These are phyloP conservation scores for Phytophthora citrophthora DNA, from an alignment of 352 stramenopile species.

Conservation along the genomic window DNA sequence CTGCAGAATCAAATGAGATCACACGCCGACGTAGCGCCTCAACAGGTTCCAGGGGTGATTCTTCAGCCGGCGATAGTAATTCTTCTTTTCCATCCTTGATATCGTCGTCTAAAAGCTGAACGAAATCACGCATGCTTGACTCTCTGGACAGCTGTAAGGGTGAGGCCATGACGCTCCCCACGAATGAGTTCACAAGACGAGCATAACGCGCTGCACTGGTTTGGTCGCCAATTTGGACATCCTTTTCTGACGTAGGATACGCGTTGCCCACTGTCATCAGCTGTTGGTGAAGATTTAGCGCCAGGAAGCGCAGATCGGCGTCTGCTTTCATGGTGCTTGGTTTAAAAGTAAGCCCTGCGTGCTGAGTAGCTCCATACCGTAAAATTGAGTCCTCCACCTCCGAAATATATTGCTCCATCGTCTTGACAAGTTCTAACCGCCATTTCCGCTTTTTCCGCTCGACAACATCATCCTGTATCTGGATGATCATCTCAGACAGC, in stretches of 20 bases:
- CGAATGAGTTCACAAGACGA: conserved; percentile 63
- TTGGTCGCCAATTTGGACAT: conserved; percentile 53
- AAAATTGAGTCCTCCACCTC: conserved; percentile 81
- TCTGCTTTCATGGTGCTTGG: conserved; percentile 90
- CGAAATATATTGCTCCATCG: conserved; percentile 85
- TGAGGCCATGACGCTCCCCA: conserved; percentile 51
- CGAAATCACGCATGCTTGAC: conserved; percentile 36
- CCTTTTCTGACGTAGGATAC: conserved; percentile 62
- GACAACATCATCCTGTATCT: conserved; percentile 84
- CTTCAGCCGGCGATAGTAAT: conserved; percentile 5
- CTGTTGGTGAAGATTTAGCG: conserved; percentile 87
- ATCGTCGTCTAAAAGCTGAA: conserved; percentile 45
- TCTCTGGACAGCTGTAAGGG: conserved; percentile 41
- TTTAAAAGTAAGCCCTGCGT: conserved; percentile 83
- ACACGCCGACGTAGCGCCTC: conserved; percentile 69
- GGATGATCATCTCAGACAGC: conserved; percentile 88
- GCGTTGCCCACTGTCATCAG: conserved; percentile 79
- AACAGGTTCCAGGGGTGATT: conserved; percentile 52
- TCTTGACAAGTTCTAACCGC: conserved; percentile 72
- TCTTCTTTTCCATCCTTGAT: conserved; percentile 32
- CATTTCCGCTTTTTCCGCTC: conserved; percentile 85
- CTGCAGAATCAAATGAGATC: conserved; percentile 81
- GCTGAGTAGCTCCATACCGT: conserved; percentile 70
- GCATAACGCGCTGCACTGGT: conserved; percentile 49
- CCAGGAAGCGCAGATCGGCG: conserved; percentile 73